phyloP scores from a whole-genome alignment of 768 basidiomycete genomes.

The Pisolithus tinctorius region DNA sequence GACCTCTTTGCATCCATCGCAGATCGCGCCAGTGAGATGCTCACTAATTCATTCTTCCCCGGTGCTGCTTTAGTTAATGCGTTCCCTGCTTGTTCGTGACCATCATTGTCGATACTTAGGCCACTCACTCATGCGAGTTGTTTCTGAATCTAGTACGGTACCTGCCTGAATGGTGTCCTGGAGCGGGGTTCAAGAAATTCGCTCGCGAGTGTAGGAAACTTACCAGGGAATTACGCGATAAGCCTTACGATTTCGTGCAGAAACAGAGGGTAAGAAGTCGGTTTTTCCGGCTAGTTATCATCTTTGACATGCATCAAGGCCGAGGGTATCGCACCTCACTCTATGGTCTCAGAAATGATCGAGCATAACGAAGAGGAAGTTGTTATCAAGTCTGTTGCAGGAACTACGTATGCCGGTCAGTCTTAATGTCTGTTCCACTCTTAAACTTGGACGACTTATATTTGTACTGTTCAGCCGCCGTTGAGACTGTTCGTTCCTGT shows the following conservation, averaged over 20 bases:
- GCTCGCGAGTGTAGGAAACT: slow-evolving; percentile 13
- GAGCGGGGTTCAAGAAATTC: slow-evolving; percentile 20
- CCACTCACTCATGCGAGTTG: not conserved
- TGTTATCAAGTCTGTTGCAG: slow-evolving; percentile 24
- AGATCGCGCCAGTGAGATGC: slow-evolving; percentile 24
- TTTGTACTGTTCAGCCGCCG: slow-evolving; percentile 7
- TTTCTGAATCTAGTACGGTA: slow-evolving; percentile 12
- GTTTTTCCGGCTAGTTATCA: not conserved
- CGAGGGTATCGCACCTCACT: slow-evolving; percentile 12
- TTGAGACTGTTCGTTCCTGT: slow-evolving; percentile 14
- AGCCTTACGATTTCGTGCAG: slow-evolving; percentile 13
- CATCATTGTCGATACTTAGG: not conserved
- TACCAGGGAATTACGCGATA: slow-evolving; percentile 13
- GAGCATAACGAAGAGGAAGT: slow-evolving; percentile 20
- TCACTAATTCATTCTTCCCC: slow-evolving; percentile 22
- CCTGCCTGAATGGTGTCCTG: slow-evolving; percentile 27
- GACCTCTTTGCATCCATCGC: slow-evolving; percentile 27
- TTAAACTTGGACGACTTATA: not conserved
- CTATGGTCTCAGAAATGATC: slow-evolving; percentile 17
- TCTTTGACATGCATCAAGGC: not conserved
- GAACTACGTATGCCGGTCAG: slow-evolving; percentile 26
- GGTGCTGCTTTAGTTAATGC: slow-evolving; percentile 27
- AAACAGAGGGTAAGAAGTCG: slow-evolving; percentile 8
- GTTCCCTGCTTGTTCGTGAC: slow-evolving; percentile 23
- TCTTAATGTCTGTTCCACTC: not conserved